These are phyloP conservation scores for Diaporthe citri DNA, from an alignment of 2,329 filamentous ascomycete species.

Conservation along the genomic window DNA sequence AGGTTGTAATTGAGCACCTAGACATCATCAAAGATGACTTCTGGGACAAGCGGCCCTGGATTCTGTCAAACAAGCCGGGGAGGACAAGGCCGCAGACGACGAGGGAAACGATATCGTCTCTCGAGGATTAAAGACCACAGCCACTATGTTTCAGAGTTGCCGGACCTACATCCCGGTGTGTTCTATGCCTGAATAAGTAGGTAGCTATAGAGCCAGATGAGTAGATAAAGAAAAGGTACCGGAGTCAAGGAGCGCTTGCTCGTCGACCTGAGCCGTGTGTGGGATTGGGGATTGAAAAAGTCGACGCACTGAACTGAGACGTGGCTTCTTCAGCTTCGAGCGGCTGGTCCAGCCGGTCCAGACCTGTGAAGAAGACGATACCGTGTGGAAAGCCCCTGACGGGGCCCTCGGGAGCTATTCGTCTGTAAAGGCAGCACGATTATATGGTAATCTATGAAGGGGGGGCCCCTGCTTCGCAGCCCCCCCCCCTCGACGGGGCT, in stretches of 20 bases:
- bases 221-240: no score
- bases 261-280: neutral
- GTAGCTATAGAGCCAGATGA: neutral
- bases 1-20: constrained; percentile 84
- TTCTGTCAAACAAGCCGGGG: constrained; percentile 80
- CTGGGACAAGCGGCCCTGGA: constrained; percentile 89
- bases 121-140: neutral
- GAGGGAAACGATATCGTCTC: constrained; percentile 39
- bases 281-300: neutral
- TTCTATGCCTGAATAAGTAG: neutral
- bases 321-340: neutral
- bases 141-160: neutral
- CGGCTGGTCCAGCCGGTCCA: constrained; percentile 5
- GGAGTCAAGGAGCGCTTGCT: neutral
- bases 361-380: neutral
- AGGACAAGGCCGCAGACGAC: constrained; percentile 73
- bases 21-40: constrained; percentile 98
- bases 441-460: no score
- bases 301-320: constrained; percentile 1
- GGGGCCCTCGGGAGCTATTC: no score
- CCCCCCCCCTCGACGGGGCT: no score
- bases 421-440: no score
- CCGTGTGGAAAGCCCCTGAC: no score
- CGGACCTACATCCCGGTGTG: neutral
- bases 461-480: no score